Base-by-base conservation (phyloP, 1,284 basidiomycete genomes). In the Amylostereum areolatum region DNA sequence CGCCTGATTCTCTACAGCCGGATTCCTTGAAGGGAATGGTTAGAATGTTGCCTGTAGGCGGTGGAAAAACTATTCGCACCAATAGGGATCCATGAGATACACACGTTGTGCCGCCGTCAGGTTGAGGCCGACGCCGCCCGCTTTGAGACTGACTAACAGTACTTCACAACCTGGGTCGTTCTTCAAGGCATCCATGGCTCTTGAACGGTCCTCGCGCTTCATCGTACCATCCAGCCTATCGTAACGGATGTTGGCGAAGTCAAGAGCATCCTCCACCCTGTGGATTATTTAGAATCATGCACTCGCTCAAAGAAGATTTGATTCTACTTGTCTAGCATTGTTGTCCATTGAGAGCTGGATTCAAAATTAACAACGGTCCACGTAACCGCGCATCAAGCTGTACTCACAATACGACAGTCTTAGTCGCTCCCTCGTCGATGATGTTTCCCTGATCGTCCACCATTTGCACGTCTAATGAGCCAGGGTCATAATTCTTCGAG, bases 91-190 rank as follows among this genome's bases (percentile, higher is more conserved):
- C 80, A 97, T 89, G 40, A 97, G 73, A 65, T 96, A 97, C 24
- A 93, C 92, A 30, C 95, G 81, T 59, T 89, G 88, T 24, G 92
- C 92, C n/a, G 90, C 83, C 1, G 92, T 94, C 47, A 97, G 77
- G 65, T 97, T 98, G 52, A 98, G 72, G 27, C 94, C 97, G 2
- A 99, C 97, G 46, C 97, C 97, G 49, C 97, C 97, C 2, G 97
- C 97, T 62, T 96, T 90, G 56, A 98, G 75, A 61, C 92, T 97
- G 58, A 99, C 93, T 31, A 99, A 79, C 49, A 99, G 75, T 24
- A 99, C 91, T 68, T 99, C 92, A 63, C 89, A 88, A 35, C 73
- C 73, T 18, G 89, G 87, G 58, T 96, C 88, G 49, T 80, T 75
- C 67, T 93, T 94, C 53, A 99, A 77, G 1, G 85, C 81, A 27